A percentile compares a stretch with the other conserved stretches of the same genome.
Conservation (phyloP, 1,139 yeast species). For the Taphrina deformans region DNA sequence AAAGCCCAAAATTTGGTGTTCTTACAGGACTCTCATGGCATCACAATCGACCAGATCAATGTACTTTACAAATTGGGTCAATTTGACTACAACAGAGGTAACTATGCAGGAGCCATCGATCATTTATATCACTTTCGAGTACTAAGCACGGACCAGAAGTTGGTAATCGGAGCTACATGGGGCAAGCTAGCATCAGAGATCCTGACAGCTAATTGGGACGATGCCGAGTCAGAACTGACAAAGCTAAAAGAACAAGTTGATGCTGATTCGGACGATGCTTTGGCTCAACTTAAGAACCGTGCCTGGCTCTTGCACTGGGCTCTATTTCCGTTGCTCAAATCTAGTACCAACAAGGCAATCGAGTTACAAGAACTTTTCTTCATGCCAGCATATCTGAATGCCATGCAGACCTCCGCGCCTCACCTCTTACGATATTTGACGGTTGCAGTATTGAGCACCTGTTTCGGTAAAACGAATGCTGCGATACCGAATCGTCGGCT, state of each 20-base stretch:
- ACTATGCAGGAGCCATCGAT: slow-evolving; percentile 59
- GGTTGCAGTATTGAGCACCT: slow-evolving; percentile 53
- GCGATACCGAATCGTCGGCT: slow-evolving; percentile 52
- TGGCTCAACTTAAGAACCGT: slow-evolving; percentile 60
- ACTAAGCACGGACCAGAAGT: slow-evolving; percentile 54
- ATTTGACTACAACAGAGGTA: slow-evolving; percentile 61
- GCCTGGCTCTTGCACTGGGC: slow-evolving; percentile 69
- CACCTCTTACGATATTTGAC: slow-evolving; percentile 64
- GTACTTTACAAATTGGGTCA: slow-evolving; percentile 59
- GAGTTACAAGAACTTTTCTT: slow-evolving; percentile 52
- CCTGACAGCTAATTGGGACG: slow-evolving; percentile 54
- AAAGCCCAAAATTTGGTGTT: slow-evolving; percentile 54
- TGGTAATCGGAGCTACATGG: slow-evolving; percentile 61
- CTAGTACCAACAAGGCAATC: slow-evolving; percentile 54
- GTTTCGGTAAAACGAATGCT: slow-evolving; percentile 38
- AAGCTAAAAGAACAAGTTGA: slow-evolving; percentile 60
- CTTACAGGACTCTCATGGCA: slow-evolving; percentile 50
- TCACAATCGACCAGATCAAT: slow-evolving; percentile 54
- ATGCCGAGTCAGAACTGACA: slow-evolving; percentile 54
- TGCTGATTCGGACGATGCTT: slow-evolving; percentile 53
- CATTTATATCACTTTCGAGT: slow-evolving; percentile 57
- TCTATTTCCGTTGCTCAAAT: slow-evolving; percentile 55
- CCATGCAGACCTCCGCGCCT: slow-evolving; percentile 67
- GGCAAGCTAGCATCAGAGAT: slow-evolving; percentile 62
- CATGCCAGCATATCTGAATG: slow-evolving; percentile 58